Percentiles rank a stretch among this genome's conserved stretches.
Evolutionary conservation across 768 basidiomycete genomes (phyloP).

Genomic region (Xerocomus spinulosus): DNA sequence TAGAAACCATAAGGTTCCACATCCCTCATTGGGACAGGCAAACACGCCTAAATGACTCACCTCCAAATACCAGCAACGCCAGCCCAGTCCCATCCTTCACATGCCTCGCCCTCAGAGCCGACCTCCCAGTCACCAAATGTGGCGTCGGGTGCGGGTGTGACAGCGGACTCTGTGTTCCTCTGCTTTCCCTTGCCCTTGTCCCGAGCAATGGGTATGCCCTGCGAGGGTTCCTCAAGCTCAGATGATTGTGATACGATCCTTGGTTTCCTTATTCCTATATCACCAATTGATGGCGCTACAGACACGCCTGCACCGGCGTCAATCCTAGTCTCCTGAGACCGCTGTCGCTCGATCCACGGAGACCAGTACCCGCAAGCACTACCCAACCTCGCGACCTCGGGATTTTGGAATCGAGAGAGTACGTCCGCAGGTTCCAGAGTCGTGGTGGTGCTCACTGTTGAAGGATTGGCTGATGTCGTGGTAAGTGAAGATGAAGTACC

Average conservation of each 20-base stretch:
- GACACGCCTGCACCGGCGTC: neutral
- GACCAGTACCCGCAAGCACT: conserved; percentile 41
- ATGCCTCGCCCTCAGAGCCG: conserved; percentile 19
- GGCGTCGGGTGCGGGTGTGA: neutral
- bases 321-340: neutral
- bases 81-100: conserved; percentile 57
- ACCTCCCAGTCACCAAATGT: conserved; percentile 20
- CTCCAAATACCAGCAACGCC: conserved; percentile 51
- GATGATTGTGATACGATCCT: conserved; percentile 10
- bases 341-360: conserved; percentile 14
- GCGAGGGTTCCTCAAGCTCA: conserved; percentile 8
- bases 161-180: neutral
- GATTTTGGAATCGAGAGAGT: conserved; percentile 25
- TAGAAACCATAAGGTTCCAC: too few relatives aligned
- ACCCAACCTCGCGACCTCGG: conserved; percentile 39
- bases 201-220: neutral
- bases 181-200: conserved; percentile 20
- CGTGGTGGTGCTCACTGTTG: neutral
- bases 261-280: conserved; percentile 4
- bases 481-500: neutral
- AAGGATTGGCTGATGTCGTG: neutral
- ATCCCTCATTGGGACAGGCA: neutral
- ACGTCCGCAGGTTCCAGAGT: conserved; percentile 19
- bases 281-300: neutral
- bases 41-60: conserved; percentile 29